Evolutionary conservation across 116 monocot genomes (phyloP), one percentile per base, ranked within the genome.

Genomic region (Dioscorea cayenensis): DNA sequence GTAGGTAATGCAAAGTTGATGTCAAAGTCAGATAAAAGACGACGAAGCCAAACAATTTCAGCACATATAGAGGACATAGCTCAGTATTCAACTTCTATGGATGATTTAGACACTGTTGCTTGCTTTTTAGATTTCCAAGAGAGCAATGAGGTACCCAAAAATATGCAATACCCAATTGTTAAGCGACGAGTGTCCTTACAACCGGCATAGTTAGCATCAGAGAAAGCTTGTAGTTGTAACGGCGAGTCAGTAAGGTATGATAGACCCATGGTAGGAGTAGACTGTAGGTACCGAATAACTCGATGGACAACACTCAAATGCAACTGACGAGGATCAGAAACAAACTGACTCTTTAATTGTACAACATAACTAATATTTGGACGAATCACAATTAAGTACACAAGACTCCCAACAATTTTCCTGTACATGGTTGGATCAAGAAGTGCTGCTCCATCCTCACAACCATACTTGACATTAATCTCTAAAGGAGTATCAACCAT

Each of bases 351-450:
- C 13, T 58, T 20, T 58, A 75, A 28, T 19, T 49, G 50, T 36
- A 75, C 32, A 14, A 17, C 67, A 35, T 38, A 59, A n/a, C 29
- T 7, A 52, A 75, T 75, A 22, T 75, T 67, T 2, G 65, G 23
- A 8, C 65, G 36, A 7, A 49, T 65, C 49, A 73, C 14, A 1
- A 50, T 73, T 27, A 73, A 27, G 27, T 73, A 73, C 18, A 73
- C 63, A 28, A 73, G 22, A 51, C 64, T 65, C 23, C 73, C 73
- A 16, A 73, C 64, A 9, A 73, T 11, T 49, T 65, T 63, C 22
- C 8, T 18, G 51, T 65, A 65, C 25, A 65, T 64, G 43, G 32
- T 73, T 28, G 65, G 25, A 73, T 73, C 64, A 20, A 25, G 49
- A 8, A 73, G 29, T 9, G 18, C 23, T 28, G 22, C 63, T 13